Percentiles rank a stretch among this genome's conserved stretches.
Evolutionary conservation across 441 rosid genomes (phyloP).

Genomic region (Melastoma candidum): DNA sequence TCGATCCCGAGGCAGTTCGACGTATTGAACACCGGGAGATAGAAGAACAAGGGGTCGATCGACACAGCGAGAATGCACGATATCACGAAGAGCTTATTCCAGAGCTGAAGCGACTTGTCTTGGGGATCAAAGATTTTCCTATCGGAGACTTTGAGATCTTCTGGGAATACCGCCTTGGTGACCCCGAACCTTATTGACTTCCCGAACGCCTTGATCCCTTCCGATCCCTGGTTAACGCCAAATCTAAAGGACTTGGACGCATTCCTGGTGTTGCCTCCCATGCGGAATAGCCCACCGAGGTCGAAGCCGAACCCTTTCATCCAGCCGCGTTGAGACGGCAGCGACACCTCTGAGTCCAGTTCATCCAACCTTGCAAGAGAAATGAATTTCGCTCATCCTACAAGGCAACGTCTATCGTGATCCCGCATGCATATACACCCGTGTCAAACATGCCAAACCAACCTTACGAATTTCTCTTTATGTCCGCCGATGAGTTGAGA

Average conservation of each 20-base stretch:
- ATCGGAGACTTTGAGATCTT: slow-evolving; percentile 71
- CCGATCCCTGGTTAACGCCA: slow-evolving; percentile 65
- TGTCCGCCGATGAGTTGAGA: too few relatives aligned
- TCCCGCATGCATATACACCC: too few relatives aligned
- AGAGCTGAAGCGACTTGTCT: slow-evolving; percentile 64
- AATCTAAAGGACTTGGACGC: slow-evolving; percentile 43
- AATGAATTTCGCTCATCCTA: background rate
- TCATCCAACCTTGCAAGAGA: slow-evolving; percentile 56
- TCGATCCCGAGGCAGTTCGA: slow-evolving; percentile 65
- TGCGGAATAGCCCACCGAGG: slow-evolving; percentile 23
- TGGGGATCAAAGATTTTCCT: slow-evolving; percentile 79
- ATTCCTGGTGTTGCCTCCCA: slow-evolving; percentile 28
- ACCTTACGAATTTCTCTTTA: too few relatives aligned
- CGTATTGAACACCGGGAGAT: slow-evolving; percentile 63
- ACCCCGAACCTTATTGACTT: slow-evolving; percentile 43
- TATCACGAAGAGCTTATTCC: slow-evolving; percentile 77
- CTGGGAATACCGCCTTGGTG: slow-evolving; percentile 66
- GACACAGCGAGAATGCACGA: slow-evolving; percentile 76
- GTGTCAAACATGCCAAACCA: too few relatives aligned
- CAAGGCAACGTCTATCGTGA: too few relatives aligned
- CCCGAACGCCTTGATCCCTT: slow-evolving; percentile 58
- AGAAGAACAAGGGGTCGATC: slow-evolving; percentile 80
- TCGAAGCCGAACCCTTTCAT: slow-evolving; percentile 36
- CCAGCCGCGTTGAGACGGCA: slow-evolving; percentile 27
- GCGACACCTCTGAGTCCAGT: slow-evolving; percentile 47